Base-by-base conservation (phyloP, 2,329 filamentous ascomycete genomes). In the Aspergillus piperis region DNA sequence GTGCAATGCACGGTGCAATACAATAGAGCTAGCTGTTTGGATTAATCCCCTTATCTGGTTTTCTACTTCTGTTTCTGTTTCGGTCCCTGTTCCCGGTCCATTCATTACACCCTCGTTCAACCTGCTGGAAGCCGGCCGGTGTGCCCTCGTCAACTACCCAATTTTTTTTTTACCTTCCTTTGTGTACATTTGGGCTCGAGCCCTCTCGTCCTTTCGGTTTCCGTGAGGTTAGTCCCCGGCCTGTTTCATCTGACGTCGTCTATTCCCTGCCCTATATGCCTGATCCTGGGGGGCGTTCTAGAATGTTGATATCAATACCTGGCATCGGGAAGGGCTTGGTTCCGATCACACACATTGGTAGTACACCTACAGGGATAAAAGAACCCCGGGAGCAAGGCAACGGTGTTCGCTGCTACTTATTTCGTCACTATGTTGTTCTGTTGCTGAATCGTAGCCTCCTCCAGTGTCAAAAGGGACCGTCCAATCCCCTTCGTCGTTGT, bases 251-350 rank as follows among this genome's bases (percentile, higher is more conserved):
- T 54, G 52, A 53, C 51, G 51, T 53, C 30, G 51, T 39, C 11
- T 53, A 36, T 38, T 27, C 13, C 51, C 25, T 53, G n/a, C 32
- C 32, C 36, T 27, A 41, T 53, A 53, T 39, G 51, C 36, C 51
- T 41, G 36, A 36, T 42, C 51, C 36, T 38, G 51, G 51, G 38
- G 25, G 32, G 2, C 32, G 51, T 42, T 53, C 50, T 42, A 52
- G 56, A 41, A 50, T 57, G 50, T 52, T 55, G 53, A 21, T 54
- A 48, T 30, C 27, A 30, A 30, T 59, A 41, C 15, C 54, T 49
- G 49, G 39, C n/a, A 25, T 39, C 41, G 41, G 52, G 52, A 36
- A 42, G 38, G 41, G 25, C 39, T 54, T 44, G 52, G 19, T 54
- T 44, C 38, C 10, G 52, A 42, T 30, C 41, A 17, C 21, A 54